Evolutionary conservation across 257 asterid species (phyloP).

Genomic region (Nicotiana paniculata): DNA sequence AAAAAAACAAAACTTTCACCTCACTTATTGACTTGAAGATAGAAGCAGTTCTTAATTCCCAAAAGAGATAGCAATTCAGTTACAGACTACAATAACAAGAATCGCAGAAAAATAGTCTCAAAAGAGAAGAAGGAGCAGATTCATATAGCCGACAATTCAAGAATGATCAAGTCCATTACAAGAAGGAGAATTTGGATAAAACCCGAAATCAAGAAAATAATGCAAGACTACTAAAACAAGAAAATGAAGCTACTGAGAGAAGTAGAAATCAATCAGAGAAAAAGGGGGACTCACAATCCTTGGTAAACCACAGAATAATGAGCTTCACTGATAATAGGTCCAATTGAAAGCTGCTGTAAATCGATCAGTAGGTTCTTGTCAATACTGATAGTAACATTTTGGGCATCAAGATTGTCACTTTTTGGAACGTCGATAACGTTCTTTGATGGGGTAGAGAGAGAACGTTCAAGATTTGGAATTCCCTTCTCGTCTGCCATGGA

Average conservation of each 20-base stretch:
- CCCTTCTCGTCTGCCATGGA: neutral
- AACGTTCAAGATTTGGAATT: neutral
- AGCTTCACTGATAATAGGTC: conserved; percentile 39
- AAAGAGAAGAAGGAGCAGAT: neutral
- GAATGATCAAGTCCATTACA: too few relatives aligned
- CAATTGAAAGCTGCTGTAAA: conserved; percentile 28
- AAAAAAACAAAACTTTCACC: neutral
- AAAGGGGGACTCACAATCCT: conserved; percentile 38
- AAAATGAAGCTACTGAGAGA: neutral
- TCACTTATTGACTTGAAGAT: neutral
- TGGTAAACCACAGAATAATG: conserved; percentile 35
- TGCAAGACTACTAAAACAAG: neutral
- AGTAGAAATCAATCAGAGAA: neutral
- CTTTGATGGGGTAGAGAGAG: neutral
- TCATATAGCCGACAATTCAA: too few relatives aligned
- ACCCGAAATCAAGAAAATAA: too few relatives aligned
- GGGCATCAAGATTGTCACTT: neutral
- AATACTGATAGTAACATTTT: conserved; percentile 6
- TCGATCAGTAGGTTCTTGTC: conserved; percentile 32
- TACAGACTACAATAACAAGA: neutral
- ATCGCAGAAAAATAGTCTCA: too few relatives aligned
- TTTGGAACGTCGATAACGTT: neutral
- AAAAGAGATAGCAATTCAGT: neutral
- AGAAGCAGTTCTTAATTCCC: neutral
- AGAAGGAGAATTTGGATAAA: too few relatives aligned